Conservation (phyloP, 2,329 filamentous ascomycete genomes). For the Hymenoscyphus fraxineus region DNA sequence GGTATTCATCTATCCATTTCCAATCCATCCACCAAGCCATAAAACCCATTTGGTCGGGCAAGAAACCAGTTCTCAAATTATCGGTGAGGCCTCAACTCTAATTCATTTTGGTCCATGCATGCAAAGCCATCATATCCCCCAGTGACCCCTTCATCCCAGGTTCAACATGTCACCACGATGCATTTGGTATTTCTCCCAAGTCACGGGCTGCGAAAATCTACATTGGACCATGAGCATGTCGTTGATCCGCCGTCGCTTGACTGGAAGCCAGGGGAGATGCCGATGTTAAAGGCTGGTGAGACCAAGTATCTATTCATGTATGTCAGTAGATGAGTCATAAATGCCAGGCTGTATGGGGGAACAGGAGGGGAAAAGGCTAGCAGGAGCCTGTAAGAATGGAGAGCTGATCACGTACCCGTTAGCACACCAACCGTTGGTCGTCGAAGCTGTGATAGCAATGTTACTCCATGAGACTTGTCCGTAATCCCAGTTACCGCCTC, state of each 20-base stretch:
- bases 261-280: slow-evolving; percentile 10
- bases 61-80: too few species aligned
- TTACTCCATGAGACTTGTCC: slow-evolving; percentile 22
- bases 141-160: too few species aligned
- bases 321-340: background rate
- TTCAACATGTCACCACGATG: background rate
- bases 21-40: too few species aligned
- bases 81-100: too few species aligned
- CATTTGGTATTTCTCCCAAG: background rate
- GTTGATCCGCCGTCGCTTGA: slow-evolving; percentile 11
- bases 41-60: too few species aligned
- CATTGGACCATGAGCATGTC: slow-evolving; percentile 14
- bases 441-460: slow-evolving; percentile 20
- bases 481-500: slow-evolving; percentile 23
- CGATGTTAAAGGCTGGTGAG: slow-evolving; percentile 10
- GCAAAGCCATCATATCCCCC: too few species aligned
- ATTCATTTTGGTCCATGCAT: too few species aligned
- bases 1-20: too few species aligned
- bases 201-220: slow-evolving; percentile 11
- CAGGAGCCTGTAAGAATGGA: background rate
- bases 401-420: slow-evolving; percentile 3
- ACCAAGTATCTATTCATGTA: slow-evolving; percentile 12
- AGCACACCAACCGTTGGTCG: slow-evolving; percentile 14
- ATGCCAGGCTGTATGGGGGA: background rate
- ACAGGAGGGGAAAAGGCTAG: background rate